Base-by-base conservation (phyloP, 257 asterid species). In the Jacaranda copaia region DNA sequence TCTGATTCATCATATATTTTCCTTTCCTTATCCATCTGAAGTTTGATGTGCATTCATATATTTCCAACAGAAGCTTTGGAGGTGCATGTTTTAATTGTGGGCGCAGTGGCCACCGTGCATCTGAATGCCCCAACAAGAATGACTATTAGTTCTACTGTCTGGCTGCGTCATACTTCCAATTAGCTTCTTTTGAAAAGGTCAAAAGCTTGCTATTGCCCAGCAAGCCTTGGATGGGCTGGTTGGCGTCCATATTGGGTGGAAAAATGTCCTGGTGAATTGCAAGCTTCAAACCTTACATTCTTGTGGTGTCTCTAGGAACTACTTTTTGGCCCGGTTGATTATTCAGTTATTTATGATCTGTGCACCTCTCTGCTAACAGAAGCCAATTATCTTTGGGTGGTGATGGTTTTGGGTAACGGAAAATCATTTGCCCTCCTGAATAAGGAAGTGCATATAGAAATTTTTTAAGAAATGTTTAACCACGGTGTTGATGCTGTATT, bases 71-170 rank as follows among this genome's bases (percentile, higher is more conserved):
- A 74, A 61, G 77, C 70, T 92, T 94, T 42, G 92, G 92, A 2
- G 98, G 98, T 15, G 89, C 97, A 11, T 94, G 98, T 79, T 94
- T 92, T 94, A 88, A 82, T 80, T 94, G 98, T 53, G 98, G 98
- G 15, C 82, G 79, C 43, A 59, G 77, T 63, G 98, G 98, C n/a
- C 98, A 94, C 79, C 82, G 97, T 68, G 97, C 98, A 66, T 88
- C 96, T 1, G 98, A 94, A 72, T 92, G 98, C 92, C 98, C 98
- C 12, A 85, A 5, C 76, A 92, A 89, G 84, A 85, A 78, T 20
- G 89, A 70, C 15, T 91, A 77, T 57, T 90, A 85, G 79, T 64
- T 25, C 8, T 16, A 59, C 45, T 8, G 59, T 64, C 68, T 15
- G 42, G 62, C 38, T 40, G 42, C 81, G 18, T 62, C 82, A 36